Conservation (phyloP, 257 asterid genomes). For the Nicotiana attenuata region DNA sequence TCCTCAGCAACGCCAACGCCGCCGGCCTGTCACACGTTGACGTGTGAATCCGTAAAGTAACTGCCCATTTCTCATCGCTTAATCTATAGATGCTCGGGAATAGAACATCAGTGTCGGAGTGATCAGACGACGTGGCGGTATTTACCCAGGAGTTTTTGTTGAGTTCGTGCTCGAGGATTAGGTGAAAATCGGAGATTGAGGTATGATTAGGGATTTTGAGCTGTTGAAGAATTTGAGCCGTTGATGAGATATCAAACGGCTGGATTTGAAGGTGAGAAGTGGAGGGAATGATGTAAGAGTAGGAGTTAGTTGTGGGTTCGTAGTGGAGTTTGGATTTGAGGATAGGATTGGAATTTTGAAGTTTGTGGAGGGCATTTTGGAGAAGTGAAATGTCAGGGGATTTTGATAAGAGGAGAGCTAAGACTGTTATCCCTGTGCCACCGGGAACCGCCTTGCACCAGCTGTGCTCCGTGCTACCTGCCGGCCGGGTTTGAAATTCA, state of each 20-base stretch:
- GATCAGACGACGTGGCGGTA: constrained; percentile 22
- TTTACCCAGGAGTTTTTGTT: constrained; percentile 52
- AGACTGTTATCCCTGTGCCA: constrained; percentile 80
- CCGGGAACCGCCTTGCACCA: constrained; percentile 94
- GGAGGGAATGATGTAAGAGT: constrained; percentile 48
- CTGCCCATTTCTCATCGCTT: constrained; percentile 31
- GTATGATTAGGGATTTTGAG: not conserved
- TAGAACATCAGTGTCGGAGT: constrained; percentile 34
- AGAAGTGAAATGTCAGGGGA: constrained; percentile 34
- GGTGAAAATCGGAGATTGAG: constrained; percentile 46
- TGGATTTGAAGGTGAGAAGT: constrained; percentile 52
- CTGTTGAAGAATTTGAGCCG: constrained; percentile 46
- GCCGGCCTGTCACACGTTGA: constrained; percentile 70
- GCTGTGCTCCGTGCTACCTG: constrained; percentile 73
- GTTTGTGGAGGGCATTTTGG: constrained; percentile 50
- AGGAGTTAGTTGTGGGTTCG: constrained; percentile 32
- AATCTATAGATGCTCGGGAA: constrained; percentile 53
- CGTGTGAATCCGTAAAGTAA: constrained; percentile 69
- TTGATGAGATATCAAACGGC: constrained; percentile 47
- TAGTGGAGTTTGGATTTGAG: constrained; percentile 68
- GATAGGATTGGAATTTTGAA: constrained; percentile 69
- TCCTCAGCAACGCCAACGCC: constrained; percentile 55
- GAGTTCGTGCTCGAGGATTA: constrained; percentile 73
- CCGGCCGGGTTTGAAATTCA: constrained; percentile 38
- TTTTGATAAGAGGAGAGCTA: constrained; percentile 62